Evolutionary conservation across 2,329 filamentous ascomycete genomes (phyloP).

Genomic region (Colletotrichum camelliae): DNA sequence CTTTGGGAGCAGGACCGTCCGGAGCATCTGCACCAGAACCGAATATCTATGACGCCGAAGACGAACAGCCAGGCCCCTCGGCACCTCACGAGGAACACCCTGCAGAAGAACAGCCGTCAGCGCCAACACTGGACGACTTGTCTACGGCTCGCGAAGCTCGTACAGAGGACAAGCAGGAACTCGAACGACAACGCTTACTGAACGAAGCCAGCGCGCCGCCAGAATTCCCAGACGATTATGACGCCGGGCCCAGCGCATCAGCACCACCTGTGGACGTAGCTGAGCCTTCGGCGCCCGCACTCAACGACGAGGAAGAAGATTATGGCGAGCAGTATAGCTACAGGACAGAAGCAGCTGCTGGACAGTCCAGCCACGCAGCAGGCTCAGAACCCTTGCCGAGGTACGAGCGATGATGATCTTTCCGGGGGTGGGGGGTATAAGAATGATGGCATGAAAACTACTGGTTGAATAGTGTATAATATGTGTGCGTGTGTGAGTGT

Average conservation of each 20-base stretch:
- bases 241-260: constrained; percentile 36
- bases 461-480: constrained; percentile 20
- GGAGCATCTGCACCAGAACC: constrained; percentile 27
- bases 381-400: constrained; percentile 35
- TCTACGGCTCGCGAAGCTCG: constrained; percentile 31
- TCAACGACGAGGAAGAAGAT: constrained; percentile 62
- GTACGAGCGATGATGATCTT: constrained; percentile 39
- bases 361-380: constrained; percentile 1
- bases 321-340: constrained; percentile 40
- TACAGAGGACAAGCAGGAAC: constrained; percentile 80
- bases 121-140: constrained; percentile 52
- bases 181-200: constrained; percentile 70
- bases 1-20: constrained; percentile 39
- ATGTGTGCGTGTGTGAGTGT: background rate
- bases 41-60: constrained; percentile 56
- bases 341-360: constrained; percentile 6
- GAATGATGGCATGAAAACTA: background rate
- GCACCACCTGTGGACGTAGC: constrained; percentile 29
- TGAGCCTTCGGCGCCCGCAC: constrained; percentile 62
- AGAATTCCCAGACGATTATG: constrained; percentile 59
- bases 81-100: constrained; percentile 23
- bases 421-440: background rate
- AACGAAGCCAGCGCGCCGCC: constrained; percentile 69
- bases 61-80: constrained; percentile 29
- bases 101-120: constrained; percentile 42